Evolutionary conservation across 2,329 filamentous ascomycete species (phyloP).

Genomic region (Hirsutella rhossiliensis): DNA sequence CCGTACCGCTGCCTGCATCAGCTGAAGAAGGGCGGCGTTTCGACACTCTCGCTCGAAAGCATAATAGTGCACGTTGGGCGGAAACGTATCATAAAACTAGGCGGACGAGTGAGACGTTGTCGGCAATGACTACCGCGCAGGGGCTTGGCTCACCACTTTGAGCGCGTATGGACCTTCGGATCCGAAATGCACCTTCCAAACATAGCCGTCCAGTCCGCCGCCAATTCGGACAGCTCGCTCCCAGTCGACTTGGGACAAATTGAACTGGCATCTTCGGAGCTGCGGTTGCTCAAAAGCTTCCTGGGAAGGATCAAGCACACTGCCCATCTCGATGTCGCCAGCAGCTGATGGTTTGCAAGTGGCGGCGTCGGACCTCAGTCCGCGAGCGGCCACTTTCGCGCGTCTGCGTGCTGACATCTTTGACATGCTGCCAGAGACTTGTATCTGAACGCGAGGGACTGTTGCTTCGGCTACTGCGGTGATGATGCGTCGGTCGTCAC

Average conservation of each 20-base stretch:
- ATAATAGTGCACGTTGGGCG: slow-evolving; percentile 3
- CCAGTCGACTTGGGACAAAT: not conserved
- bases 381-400: too few relatives aligned
- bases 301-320: not conserved
- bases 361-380: not conserved
- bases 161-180: slow-evolving; percentile 1
- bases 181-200: slow-evolving; percentile 4
- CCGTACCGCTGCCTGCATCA: slow-evolving; percentile 1
- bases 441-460: too few relatives aligned
- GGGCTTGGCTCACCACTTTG: slow-evolving; percentile 3
- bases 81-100: slow-evolving; percentile 2
- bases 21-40: slow-evolving; percentile 4
- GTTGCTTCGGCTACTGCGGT: too few relatives aligned
- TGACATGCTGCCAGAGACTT: too few relatives aligned
- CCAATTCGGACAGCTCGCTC: not conserved
- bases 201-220: slow-evolving; percentile 3
- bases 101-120: not conserved
- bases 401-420: too few relatives aligned
- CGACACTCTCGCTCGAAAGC: slow-evolving; percentile 5
- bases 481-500: too few relatives aligned
- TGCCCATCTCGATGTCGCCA: not conserved
- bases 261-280: slow-evolving; percentile 2
- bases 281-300: not conserved
- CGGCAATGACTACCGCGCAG: not conserved
- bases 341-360: not conserved